Percentiles rank a stretch among this genome's conserved stretches.
Evolutionary conservation across 176 grass and related monocot species (phyloP).

Genomic region (Cenchrus fungigraminus): DNA sequence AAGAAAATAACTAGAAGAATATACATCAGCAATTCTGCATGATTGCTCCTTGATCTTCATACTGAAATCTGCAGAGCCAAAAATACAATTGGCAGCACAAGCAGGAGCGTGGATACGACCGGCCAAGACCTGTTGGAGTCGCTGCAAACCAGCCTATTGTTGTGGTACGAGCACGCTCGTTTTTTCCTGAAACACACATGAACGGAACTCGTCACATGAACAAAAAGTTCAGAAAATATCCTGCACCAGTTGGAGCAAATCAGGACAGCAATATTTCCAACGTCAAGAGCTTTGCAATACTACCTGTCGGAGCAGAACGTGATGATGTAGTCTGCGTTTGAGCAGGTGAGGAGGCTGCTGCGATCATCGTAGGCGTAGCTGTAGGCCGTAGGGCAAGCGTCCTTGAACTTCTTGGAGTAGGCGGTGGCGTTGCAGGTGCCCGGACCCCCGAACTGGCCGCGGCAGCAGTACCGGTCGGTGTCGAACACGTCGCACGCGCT

Average conservation of each 20-base stretch:
- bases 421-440: constrained; percentile 60
- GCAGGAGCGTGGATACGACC: constrained; percentile 15
- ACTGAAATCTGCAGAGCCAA: not conserved
- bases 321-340: constrained; percentile 64
- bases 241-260: too few species aligned
- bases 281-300: not conserved
- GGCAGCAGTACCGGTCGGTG: constrained; percentile 82
- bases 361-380: constrained; percentile 95
- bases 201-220: too few species aligned
- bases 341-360: constrained; percentile 69
- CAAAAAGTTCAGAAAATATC: too few species aligned
- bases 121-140: constrained; percentile 15
- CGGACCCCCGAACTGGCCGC: constrained; percentile 51
- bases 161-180: constrained; percentile 63
- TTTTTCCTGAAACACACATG: constrained; percentile 27
- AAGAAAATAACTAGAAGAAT: not conserved
- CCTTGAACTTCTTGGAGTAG: constrained; percentile 85
- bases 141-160: constrained; percentile 67
- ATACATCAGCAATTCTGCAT: not conserved
- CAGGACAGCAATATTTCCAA: too few species aligned
- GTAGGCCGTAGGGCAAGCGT: constrained; percentile 65
- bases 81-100: constrained; percentile 39
- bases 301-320: constrained; percentile 74
- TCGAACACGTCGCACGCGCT: constrained; percentile 86
- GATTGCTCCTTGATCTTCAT: not conserved